Evolutionary conservation across 345 rosid species (phyloP), one percentile per base, ranked within the genome.

Genomic region (Jatropha curcas): DNA sequence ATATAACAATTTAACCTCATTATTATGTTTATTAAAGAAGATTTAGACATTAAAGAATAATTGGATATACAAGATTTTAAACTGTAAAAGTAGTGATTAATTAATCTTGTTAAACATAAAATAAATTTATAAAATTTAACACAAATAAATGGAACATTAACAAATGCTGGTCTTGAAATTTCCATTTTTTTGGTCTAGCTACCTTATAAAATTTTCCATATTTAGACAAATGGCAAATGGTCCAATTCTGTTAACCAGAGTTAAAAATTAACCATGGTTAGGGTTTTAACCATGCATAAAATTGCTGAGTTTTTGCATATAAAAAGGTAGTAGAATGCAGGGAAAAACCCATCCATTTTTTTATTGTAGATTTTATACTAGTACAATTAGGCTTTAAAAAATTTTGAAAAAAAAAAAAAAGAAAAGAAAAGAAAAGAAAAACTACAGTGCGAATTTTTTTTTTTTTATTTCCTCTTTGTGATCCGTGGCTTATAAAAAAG

Each of bases 181-280:
- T 20, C 7, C 16, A 5, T 61, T 4, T 20, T n/a, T 61, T 62
- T 62, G n/a, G 2, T 16, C 12, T 62, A 11, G 25, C 51, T 31
- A 28, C 3, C 50, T 68, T 19, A 48, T 39, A 24, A 12, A 7
- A 12, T 69, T 58, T 58, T 43, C 34, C 74, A 72, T 72, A 24
- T 27, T 73, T 80, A 20, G 66, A 61, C 39, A 57, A 63, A 12
- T 45, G 35, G 37, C 11, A 48, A 19, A 52, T 9, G 55, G 2
- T 48, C 53, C 62, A 72, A 63, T 13, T 52, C 27, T 30, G 16
- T 16, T 43, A 52, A 34, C 62, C 65, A 33, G 55, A 24, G 83
- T 76, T 59, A 76, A 73, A 76, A 60, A 45, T 28, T 28, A 76
- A 80, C 75, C 72, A 41, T 64, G 35, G 69, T 80, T 72, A 64